Evolutionary conservation across 1,284 basidiomycete genomes (phyloP), one percentile per base, ranked within the genome.

Genomic region (Fomes fomentarius): DNA sequence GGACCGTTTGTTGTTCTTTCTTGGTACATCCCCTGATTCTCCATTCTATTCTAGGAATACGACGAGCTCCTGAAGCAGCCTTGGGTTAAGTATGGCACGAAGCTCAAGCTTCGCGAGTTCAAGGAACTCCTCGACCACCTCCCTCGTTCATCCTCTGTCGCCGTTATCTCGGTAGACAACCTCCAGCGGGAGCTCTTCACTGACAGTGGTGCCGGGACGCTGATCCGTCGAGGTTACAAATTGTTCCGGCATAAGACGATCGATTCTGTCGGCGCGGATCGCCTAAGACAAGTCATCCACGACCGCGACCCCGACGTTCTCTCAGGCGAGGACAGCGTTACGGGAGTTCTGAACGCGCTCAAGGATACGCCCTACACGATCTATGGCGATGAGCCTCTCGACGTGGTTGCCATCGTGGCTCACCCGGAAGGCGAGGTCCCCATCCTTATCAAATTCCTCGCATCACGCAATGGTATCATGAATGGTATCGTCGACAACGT

Each of bases 81-180:
- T n/a, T 99, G 97, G 96, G 96, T 99, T 76, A 98, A 98, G 75
- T 98, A 89, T 71, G 96, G 96, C 62, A 99, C 97, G 64, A 99
- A 99, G 77, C 92, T 99, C 75, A 99, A 99, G 78, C 83, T 99
- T 48, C 91, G 96, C 63, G 96, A 99, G 75, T 98, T 99, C 83
- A 99, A 99, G 77, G 96, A 99, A 71, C 87, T 99, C 42, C 86
- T 99, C 51, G 97, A 99, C 73, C 92, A 97, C 75, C 93, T 99
- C 56, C 96, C 97, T 28, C 94, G 97, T 62, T 93, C 97, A 3
- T 98, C 96, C 19, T 98, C 95, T 40, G 96, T 99, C 51, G 96
- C 96, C 61, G 96, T 99, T 76, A 99, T 99, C 76, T 94, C 93
- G 46, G 87, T 96, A 52, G 83, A 93, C 64, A 86, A 89, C 68